phyloP scores from a whole-genome alignment of 2,329 filamentous ascomycete species.

The Alternaria ventricosa region DNA sequence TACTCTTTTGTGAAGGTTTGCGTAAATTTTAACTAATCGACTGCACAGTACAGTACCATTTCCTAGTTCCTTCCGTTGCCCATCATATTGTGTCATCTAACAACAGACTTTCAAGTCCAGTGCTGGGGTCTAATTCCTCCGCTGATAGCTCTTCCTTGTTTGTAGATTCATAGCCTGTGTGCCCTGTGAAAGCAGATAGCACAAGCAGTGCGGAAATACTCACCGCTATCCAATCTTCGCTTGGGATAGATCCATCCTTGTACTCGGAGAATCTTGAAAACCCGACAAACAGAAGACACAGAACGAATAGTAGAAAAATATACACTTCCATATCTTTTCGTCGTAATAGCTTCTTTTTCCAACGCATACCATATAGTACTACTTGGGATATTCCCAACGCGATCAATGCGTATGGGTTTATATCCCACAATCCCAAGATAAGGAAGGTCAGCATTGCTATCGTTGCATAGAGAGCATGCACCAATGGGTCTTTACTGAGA shows the following conservation, averaged over 20 bases:
- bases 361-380: too few relatives aligned
- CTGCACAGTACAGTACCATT: not conserved
- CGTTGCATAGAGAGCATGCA: not conserved
- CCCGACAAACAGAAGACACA: too few relatives aligned
- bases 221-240: too few relatives aligned
- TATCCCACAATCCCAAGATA: rapidly evolving
- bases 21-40: not conserved
- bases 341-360: too few relatives aligned
- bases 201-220: too few relatives aligned
- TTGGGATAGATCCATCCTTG: too few relatives aligned
- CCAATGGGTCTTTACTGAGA: not conserved
- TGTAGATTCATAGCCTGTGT: not conserved
- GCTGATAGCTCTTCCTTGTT: not conserved
- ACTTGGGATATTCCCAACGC: too few relatives aligned
- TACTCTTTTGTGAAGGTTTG: not conserved
- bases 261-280: too few relatives aligned
- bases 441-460: rapidly evolving
- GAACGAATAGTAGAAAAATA: too few relatives aligned
- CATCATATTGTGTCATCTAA: not conserved
- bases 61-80: not conserved
- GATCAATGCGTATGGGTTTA: too few relatives aligned
- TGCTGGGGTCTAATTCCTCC: not conserved
- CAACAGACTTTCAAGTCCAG: not conserved
- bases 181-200: too few relatives aligned
- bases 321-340: too few relatives aligned